A percentile compares a stretch with the other conserved stretches of the same genome.
Evolutionary conservation across 495 filamentous ascomycete species (phyloP).

Genomic region (Echria macrotheca): DNA sequence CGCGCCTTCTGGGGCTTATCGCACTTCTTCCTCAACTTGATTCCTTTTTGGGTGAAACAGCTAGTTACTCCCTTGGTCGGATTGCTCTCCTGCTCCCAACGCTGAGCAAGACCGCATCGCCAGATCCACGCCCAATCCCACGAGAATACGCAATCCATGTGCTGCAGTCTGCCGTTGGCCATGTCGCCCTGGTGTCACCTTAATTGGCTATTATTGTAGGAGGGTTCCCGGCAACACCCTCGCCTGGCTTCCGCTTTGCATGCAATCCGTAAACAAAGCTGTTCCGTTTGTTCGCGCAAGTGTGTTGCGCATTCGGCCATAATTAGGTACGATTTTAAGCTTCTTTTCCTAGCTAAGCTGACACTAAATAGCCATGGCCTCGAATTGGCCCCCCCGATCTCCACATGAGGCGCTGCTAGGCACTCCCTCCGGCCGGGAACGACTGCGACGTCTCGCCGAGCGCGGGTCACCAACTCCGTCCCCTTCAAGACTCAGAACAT

Average conservation of each 20-base stretch:
- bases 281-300: not conserved
- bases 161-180: slow-evolving; percentile 17
- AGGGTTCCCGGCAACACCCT: slow-evolving; percentile 4
- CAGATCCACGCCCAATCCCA: not conserved
- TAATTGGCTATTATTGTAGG: slow-evolving; percentile 29
- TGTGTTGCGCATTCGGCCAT: too few relatives aligned
- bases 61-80: too few relatives aligned
- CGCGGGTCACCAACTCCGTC: slow-evolving; percentile 60
- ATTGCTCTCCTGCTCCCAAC: too few relatives aligned
- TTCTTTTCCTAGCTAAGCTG: too few relatives aligned
- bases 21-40: not conserved
- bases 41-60: not conserved
- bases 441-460: slow-evolving; percentile 58
- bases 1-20: slow-evolving; percentile 19
- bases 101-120: too few relatives aligned
- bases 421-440: slow-evolving; percentile 73
- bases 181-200: slow-evolving; percentile 22
- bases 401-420: slow-evolving; percentile 78
- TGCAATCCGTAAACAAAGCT: slow-evolving; percentile 1
- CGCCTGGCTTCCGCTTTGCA: not conserved
- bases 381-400: slow-evolving; percentile 81
- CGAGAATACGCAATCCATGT: not conserved
- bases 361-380: slow-evolving; percentile 25
- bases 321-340: too few relatives aligned
- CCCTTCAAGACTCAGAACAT: slow-evolving; percentile 37